phyloP scores from a whole-genome alignment of 2,329 filamentous ascomycete genomes.

The Epichloe coenophiala region DNA sequence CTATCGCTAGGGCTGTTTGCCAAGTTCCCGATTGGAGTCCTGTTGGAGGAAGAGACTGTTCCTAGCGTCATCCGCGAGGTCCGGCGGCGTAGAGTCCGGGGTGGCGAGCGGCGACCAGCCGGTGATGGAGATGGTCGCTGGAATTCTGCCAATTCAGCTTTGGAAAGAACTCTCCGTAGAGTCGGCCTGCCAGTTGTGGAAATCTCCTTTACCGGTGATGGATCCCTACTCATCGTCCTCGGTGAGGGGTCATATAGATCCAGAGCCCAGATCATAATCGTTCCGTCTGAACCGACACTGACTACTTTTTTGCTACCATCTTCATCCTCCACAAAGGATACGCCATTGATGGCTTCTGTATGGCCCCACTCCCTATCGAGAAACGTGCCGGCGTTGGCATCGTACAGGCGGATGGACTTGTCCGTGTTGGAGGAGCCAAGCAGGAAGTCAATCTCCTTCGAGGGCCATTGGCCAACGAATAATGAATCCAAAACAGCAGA shows the following conservation, averaged over 20 bases:
- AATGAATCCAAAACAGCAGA: conserved; percentile 74
- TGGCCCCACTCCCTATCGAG: conserved; percentile 89
- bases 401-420: conserved; percentile 87
- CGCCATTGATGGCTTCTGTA: conserved; percentile 82
- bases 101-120: conserved; percentile 39
- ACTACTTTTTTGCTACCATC: conserved; percentile 46
- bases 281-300: conserved; percentile 67
- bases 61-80: conserved; percentile 38
- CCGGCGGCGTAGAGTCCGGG: conserved; percentile 38
- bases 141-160: conserved; percentile 75
- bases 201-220: conserved; percentile 41
- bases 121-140: conserved; percentile 34
- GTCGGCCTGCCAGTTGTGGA: conserved; percentile 53
- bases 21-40: conserved; percentile 26
- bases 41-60: conserved; percentile 17
- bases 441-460: conserved; percentile 49
- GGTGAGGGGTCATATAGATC: conserved; percentile 33
- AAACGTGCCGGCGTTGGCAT: conserved; percentile 61
- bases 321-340: conserved; percentile 53
- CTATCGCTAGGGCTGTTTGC: conserved; percentile 27
- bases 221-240: conserved; percentile 32
- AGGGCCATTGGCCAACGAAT: conserved; percentile 44
- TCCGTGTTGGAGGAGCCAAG: conserved; percentile 88
- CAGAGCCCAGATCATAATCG: conserved; percentile 66
- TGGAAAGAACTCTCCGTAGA: conserved; percentile 73